Percentiles rank a stretch among this genome's conserved stretches.
phyloP scores from a whole-genome alignment of 768 basidiomycete genomes.

The Pleurotus giganteus region DNA sequence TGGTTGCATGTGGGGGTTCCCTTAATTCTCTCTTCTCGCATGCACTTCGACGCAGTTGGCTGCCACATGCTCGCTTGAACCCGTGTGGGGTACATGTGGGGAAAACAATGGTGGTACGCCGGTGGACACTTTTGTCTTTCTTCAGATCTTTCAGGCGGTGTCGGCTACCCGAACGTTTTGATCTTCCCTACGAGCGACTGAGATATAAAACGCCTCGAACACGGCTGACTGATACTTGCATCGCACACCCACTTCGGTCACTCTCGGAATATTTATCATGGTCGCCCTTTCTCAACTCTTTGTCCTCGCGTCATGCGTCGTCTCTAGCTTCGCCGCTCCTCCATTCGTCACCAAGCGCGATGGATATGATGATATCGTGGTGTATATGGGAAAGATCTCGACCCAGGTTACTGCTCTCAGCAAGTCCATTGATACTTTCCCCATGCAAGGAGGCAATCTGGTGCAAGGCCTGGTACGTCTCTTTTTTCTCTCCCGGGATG shows the following conservation, averaged over 20 bases:
- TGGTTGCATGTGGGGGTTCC: background rate
- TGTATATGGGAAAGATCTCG: background rate
- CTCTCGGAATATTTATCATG: background rate
- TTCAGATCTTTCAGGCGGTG: background rate
- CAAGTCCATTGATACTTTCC: constrained; percentile 1
- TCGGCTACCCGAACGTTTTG: background rate
- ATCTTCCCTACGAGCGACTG: background rate
- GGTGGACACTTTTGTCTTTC: background rate
- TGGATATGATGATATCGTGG: background rate
- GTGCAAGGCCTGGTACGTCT: background rate
- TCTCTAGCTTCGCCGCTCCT: background rate
- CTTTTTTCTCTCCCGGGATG: background rate
- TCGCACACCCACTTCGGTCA: background rate
- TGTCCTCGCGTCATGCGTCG: constrained; percentile 1
- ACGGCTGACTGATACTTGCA: too few species aligned
- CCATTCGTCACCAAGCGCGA: constrained; percentile 4
- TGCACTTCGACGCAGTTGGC: background rate
- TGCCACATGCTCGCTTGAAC: background rate
- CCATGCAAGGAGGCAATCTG: background rate
- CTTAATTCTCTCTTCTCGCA: background rate
- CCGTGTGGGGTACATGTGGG: background rate
- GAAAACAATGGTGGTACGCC: background rate
- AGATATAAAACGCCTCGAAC: background rate
- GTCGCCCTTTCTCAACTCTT: constrained; percentile 1
- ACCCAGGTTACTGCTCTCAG: background rate